A percentile compares a stretch with the other conserved stretches of the same genome.
Evolutionary conservation across 305 asterid genomes (phyloP).

Genomic region (Solanum hybrid): DNA sequence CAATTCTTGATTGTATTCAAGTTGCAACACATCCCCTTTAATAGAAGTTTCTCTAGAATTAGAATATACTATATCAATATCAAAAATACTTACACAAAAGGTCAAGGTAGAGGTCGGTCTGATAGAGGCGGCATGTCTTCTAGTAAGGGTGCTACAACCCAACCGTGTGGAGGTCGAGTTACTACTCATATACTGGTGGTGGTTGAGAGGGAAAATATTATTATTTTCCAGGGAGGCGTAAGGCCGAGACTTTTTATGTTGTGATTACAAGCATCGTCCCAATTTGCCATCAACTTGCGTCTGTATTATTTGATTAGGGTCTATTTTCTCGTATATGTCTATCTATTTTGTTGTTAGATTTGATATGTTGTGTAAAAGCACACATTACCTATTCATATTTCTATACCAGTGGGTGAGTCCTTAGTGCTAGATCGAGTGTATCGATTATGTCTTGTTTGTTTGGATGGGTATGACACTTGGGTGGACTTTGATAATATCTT

Average conservation of each 20-base stretch:
- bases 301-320: background rate
- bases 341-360: background rate
- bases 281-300: background rate
- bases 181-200: background rate
- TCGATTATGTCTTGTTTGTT: background rate
- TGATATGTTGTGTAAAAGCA: background rate
- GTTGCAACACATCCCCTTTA: background rate
- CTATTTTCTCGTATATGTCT: background rate
- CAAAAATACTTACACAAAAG: too few species aligned
- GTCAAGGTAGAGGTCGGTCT: too few species aligned
- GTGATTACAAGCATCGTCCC: background rate
- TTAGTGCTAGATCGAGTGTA: too few species aligned
- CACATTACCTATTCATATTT: background rate
- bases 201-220: background rate
- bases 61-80: too few species aligned
- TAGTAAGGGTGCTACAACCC: too few species aligned
- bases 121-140: too few species aligned
- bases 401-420: background rate
- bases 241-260: background rate
- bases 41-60: too few species aligned
- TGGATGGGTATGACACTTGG: background rate
- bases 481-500: background rate
- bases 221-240: background rate
- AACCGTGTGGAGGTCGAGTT: too few species aligned
- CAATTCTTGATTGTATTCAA: background rate